A percentile compares a stretch with the other conserved stretches of the same genome.
phyloP scores from a whole-genome alignment of 2,329 filamentous ascomycete species.

The Emergomyces pasteurianus region DNA sequence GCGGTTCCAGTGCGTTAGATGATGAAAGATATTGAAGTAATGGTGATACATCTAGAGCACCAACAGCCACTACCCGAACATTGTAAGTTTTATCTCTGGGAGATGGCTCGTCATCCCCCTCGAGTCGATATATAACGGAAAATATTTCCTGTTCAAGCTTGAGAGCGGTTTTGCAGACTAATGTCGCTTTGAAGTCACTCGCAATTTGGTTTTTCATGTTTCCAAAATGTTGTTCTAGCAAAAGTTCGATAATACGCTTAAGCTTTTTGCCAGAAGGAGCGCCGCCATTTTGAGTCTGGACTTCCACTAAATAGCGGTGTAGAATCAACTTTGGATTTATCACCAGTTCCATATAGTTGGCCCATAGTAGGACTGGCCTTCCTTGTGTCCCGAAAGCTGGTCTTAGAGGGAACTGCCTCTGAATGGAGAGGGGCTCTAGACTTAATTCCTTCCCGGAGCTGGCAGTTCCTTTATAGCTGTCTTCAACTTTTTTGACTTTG shows the following conservation, averaged over 20 bases:
- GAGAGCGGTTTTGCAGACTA: constrained; percentile 24
- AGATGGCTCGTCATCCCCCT: constrained; percentile 24
- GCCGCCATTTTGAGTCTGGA: constrained; percentile 18
- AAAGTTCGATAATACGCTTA: constrained; percentile 36
- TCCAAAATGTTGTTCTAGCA: constrained; percentile 30
- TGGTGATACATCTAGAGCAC: constrained; percentile 25
- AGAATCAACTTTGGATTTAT: constrained; percentile 25
- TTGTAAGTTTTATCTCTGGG: constrained; percentile 23
- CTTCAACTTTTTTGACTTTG: constrained; percentile 18
- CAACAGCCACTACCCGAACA: constrained; percentile 24
- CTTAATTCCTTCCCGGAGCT: constrained; percentile 7
- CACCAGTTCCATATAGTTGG: constrained; percentile 29
- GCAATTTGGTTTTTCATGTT: constrained; percentile 21
- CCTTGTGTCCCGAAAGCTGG: constrained; percentile 29
- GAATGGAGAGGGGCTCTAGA: constrained; percentile 6
- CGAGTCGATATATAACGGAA: constrained; percentile 23
- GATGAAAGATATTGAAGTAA: constrained; percentile 36
- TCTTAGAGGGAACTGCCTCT: constrained; percentile 21
- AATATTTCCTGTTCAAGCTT: constrained; percentile 11
- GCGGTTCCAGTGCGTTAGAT: constrained; percentile 22
- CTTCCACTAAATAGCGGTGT: constrained; percentile 31
- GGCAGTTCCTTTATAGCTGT: constrained; percentile 15
- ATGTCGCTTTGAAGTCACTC: constrained; percentile 29
- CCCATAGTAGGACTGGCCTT: constrained; percentile 21
- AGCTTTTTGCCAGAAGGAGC: constrained; percentile 31